Percentiles rank a stretch among this genome's conserved stretches.
Conservation (phyloP, 257 asterid genomes). For the Galeopsis tetrahit region DNA sequence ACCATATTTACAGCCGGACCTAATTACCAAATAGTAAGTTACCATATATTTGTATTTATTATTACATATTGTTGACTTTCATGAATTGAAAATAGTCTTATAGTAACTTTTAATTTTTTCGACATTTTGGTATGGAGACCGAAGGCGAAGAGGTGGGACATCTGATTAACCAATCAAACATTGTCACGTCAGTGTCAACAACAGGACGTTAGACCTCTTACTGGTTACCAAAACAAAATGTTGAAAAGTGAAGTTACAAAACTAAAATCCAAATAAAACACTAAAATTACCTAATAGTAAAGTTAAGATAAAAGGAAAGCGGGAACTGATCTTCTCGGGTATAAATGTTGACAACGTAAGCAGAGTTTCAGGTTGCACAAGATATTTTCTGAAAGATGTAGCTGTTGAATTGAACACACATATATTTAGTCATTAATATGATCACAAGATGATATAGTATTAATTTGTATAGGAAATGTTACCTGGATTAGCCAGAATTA, state of each 20-base stretch:
- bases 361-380: conserved; percentile 45
- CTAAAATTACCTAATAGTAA: conserved; percentile 71
- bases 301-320: conserved; percentile 52
- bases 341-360: conserved; percentile 47
- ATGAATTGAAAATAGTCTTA: no score
- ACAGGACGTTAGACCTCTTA: no score
- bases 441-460: background rate
- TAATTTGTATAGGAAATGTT: background rate
- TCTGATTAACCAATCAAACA: no score
- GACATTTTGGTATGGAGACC: no score
- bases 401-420: conserved; percentile 46
- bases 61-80: no score
- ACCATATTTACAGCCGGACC: conserved; percentile 64
- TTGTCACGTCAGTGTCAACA: no score
- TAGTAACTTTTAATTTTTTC: no score
- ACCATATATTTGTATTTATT: no score
- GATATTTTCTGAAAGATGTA: conserved; percentile 59
- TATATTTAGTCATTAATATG: conserved; percentile 18
- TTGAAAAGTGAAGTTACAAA: no score
- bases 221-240: no score
- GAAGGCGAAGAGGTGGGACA: no score
- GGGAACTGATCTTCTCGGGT: conserved; percentile 52
- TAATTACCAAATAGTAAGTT: conserved; percentile 36
- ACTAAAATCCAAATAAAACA: no score
- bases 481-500: conserved; percentile 91